Evolutionary conservation across 2,329 filamentous ascomycete species (phyloP).

Genomic region (Ascochyta lentis): DNA sequence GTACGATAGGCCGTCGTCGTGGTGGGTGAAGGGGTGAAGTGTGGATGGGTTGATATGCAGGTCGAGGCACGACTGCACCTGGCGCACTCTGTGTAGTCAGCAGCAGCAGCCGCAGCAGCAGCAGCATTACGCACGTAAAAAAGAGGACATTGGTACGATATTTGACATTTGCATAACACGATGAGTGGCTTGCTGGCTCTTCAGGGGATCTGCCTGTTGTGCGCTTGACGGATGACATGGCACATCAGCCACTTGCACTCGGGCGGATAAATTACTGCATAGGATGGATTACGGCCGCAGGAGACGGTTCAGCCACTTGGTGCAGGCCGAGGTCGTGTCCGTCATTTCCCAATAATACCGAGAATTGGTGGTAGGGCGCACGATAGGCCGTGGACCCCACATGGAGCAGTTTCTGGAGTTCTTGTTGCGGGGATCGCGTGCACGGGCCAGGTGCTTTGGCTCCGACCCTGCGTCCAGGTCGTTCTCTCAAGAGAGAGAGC

Average conservation of each 20-base stretch:
- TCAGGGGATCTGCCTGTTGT: neutral
- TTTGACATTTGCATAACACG: neutral
- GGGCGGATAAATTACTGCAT: constrained; percentile 17
- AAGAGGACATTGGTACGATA: constrained; percentile 2
- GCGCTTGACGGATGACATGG: neutral
- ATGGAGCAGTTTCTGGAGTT: constrained; percentile 6
- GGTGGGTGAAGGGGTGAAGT: constrained; percentile 2
- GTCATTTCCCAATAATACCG: constrained; percentile 6
- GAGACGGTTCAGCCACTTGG: neutral
- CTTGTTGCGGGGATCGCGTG: constrained; percentile 7
- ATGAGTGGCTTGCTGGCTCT: neutral
- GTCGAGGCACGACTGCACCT: constrained; percentile 1
- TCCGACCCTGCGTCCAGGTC: constrained; percentile 12
- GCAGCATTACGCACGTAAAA: constrained; percentile 3
- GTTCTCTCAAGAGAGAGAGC: constrained; percentile 3
- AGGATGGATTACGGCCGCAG: neutral
- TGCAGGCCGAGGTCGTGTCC: constrained; percentile 15
- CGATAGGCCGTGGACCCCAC: constrained; percentile 5
- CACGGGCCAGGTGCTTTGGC: neutral
- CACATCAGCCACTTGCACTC: neutral
- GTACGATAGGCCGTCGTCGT: constrained; percentile 28
- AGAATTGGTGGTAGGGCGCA: constrained; percentile 13
- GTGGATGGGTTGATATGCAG: constrained; percentile 3
- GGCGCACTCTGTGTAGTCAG: neutral
- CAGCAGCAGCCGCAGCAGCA: constrained; percentile 2